Percentiles rank a stretch among this genome's conserved stretches.
Conservation (phyloP, 2,329 filamentous ascomycete genomes). For the Sarocladium oryzae region DNA sequence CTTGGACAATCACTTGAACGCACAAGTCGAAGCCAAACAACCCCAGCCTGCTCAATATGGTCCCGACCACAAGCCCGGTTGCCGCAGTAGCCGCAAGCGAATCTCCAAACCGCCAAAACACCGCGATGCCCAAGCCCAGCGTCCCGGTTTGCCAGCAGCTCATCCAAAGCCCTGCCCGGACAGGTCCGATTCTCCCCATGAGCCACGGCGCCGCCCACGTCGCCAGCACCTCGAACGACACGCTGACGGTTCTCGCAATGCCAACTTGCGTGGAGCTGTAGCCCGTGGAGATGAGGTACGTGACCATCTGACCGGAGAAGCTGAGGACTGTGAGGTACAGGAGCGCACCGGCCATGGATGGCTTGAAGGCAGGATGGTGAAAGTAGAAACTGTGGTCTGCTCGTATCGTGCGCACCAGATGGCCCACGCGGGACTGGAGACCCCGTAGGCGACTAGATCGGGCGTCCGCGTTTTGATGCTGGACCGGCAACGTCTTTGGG, state of each 20-base stretch:
- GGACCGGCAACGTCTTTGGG: background rate
- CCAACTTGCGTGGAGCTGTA: conserved; percentile 47
- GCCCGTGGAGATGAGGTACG: conserved; percentile 51
- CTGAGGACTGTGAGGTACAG: conserved; percentile 57
- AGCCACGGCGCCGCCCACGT: conserved; percentile 54
- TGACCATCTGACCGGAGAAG: conserved; percentile 58
- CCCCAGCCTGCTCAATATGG: conserved; percentile 51
- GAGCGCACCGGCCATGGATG: conserved; percentile 52
- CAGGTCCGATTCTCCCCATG: conserved; percentile 46
- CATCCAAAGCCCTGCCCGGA: conserved; percentile 66
- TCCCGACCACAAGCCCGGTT: conserved; percentile 40
- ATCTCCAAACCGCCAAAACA: conserved; percentile 31
- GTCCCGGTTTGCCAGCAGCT: conserved; percentile 60
- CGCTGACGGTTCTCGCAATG: conserved; percentile 44
- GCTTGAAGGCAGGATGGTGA: conserved; percentile 48
- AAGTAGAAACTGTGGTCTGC: conserved; percentile 34
- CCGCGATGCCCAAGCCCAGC: conserved; percentile 36
- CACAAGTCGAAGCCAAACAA: conserved; percentile 58
- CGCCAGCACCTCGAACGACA: conserved; percentile 51
- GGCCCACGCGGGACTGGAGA: background rate
- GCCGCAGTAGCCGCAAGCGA: conserved; percentile 30
- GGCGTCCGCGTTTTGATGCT: background rate
- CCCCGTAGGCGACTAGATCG: background rate
- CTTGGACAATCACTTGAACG: conserved; percentile 54
- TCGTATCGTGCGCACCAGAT: conserved; percentile 12